Evolutionary conservation across 495 filamentous ascomycete species (phyloP).

Genomic region (Physcia stellaris): DNA sequence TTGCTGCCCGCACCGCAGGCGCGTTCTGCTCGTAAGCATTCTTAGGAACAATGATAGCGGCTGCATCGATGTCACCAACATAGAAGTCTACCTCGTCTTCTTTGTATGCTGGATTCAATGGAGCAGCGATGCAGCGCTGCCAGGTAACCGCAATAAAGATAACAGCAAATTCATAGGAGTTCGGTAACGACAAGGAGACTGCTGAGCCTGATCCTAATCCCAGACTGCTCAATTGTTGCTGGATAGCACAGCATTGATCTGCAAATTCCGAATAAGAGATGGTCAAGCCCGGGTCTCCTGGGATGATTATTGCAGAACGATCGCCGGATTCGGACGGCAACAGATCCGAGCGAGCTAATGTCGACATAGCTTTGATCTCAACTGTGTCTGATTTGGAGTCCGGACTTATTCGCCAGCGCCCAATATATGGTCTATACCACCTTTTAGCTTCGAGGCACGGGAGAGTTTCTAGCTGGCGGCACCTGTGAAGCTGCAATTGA

Average conservation of each 20-base stretch:
- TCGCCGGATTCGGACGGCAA: too few species aligned
- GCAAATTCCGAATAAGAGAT: neutral
- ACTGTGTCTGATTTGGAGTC: too few species aligned
- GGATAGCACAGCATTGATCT: constrained; percentile 15
- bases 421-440: too few species aligned
- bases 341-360: too few species aligned
- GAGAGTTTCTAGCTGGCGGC: too few species aligned
- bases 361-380: too few species aligned
- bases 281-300: neutral
- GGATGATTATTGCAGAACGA: constrained; percentile 1
- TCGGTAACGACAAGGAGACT: constrained; percentile 63
- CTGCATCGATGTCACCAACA: constrained; percentile 64
- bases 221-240: constrained; percentile 54
- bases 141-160: constrained; percentile 60
- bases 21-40: constrained; percentile 47
- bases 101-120: constrained; percentile 72
- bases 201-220: constrained; percentile 47
- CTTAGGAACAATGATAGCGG: constrained; percentile 53
- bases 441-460: too few species aligned
- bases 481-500: too few species aligned
- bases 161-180: constrained; percentile 67
- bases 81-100: constrained; percentile 79
- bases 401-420: too few species aligned
- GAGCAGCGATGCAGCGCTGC: constrained; percentile 65
- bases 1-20: constrained; percentile 55